Evolutionary conservation across 2,329 filamentous ascomycete species (phyloP), one percentile per base, ranked within the genome.

Genomic region (Westerdykella ornata): DNA sequence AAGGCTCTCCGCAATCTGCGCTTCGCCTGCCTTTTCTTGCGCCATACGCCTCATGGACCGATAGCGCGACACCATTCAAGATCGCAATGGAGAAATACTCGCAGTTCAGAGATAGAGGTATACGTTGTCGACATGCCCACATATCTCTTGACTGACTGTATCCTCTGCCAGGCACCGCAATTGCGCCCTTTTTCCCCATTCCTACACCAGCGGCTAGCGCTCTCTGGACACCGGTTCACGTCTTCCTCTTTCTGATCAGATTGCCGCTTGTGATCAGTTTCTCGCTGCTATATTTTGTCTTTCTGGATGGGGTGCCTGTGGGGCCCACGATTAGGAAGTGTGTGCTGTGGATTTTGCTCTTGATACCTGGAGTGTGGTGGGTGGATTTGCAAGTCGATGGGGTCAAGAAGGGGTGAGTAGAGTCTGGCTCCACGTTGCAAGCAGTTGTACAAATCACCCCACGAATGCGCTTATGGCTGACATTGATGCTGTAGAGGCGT

Each of bases 301-400:
- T 95, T 46, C 75, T 97, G 39, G 86, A 90, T 69, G 85, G 83
- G 76, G 77, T 95, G 12, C 88, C 88, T 0, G 73, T 84, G 8
- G 80, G 80, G 1, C 75, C 76, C 7, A 59, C 81, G 26, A 69
- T 81, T 33, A 88, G 88, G 59, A 97, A 97, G 69, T 80, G 85
- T 11, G 80, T 88, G 37, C 71, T 97, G 39, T 97, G 92, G 90
- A 77, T 81, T 46, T 78, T 97, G 51, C 78, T 98, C 53, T 84
- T 81, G 29, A 84, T 94, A 44, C 88, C 89, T 0, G 90, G 92
- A 19, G 86, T 98, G 43, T 97, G 89, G 88, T 97, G 90, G 90
- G 83, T 96, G 42, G 92, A 98, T 67, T 73, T 98, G n/a, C 90
- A 96, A 66, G 87, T 98, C 51, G 92, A 98, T 64, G 90, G 90